Conservation (phyloP, 352 stramenopile genomes). For the Phytopythium delawarense region DNA sequence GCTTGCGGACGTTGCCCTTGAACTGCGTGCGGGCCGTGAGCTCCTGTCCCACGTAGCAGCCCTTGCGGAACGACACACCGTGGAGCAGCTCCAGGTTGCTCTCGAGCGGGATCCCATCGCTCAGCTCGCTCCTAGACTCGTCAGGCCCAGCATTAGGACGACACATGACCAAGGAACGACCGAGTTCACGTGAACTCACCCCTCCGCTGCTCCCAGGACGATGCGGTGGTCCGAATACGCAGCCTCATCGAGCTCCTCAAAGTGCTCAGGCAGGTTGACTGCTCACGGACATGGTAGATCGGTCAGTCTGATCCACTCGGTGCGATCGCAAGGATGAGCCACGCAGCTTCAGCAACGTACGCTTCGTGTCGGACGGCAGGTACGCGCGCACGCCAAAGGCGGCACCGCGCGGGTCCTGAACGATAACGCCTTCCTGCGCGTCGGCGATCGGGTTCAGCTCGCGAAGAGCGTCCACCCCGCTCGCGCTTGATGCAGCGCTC, state of each 20-base stretch:
- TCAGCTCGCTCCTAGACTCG: conserved; percentile 55
- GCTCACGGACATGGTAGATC: background rate
- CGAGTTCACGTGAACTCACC: conserved; percentile 26
- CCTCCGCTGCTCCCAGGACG: conserved; percentile 67
- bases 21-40: conserved; percentile 93
- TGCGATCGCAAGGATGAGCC: background rate
- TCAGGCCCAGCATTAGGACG: background rate
- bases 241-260: conserved; percentile 31
- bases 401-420: conserved; percentile 55
- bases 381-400: conserved; percentile 66
- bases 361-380: conserved; percentile 25
- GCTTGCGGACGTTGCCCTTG: conserved; percentile 85
- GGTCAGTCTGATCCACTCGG: background rate
- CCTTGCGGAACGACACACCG: conserved; percentile 91
- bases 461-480: conserved; percentile 20
- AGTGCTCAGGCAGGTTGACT: conserved; percentile 55
- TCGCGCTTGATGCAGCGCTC: conserved; percentile 11
- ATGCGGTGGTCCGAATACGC: conserved; percentile 64
- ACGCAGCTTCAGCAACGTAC: conserved; percentile 14
- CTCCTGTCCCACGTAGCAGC: conserved; percentile 95
- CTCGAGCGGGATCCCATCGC: conserved; percentile 88
- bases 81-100: conserved; percentile 90
- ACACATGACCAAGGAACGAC: too few relatives aligned
- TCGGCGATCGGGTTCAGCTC: conserved; percentile 30
- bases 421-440: conserved; percentile 33